These are phyloP conservation scores for Plenodomus biglobosus DNA, from an alignment of 2,329 filamentous ascomycete genomes.

Conservation along the genomic window DNA sequence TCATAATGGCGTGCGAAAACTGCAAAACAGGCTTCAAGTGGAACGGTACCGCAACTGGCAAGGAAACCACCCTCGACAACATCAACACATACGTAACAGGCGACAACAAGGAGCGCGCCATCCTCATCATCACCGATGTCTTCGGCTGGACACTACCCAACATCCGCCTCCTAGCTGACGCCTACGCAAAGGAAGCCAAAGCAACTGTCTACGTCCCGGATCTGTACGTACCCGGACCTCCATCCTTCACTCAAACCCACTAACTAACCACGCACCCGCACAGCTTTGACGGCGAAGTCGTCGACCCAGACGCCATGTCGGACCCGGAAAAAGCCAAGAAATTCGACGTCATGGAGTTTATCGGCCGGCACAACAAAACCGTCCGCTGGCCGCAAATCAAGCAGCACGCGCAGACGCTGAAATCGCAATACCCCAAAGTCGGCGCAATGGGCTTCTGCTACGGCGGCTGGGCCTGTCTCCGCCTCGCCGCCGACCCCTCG, in stretches of 20 bases:
- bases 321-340: slow-evolving; percentile 32
- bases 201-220: slow-evolving; percentile 53
- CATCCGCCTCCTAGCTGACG: slow-evolving; percentile 50
- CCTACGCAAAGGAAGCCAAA: slow-evolving; percentile 50
- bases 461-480: slow-evolving; percentile 45
- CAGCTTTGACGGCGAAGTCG: slow-evolving; percentile 39
- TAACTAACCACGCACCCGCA: background rate
- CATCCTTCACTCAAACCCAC: no score
- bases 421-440: slow-evolving; percentile 43
- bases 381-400: slow-evolving; percentile 45
- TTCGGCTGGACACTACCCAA: slow-evolving; percentile 54
- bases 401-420: slow-evolving; percentile 41
- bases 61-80: slow-evolving; percentile 42
- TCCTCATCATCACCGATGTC: slow-evolving; percentile 51
- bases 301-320: slow-evolving; percentile 26
- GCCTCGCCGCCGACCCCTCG: slow-evolving; percentile 34
- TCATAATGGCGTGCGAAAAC: slow-evolving; percentile 37
- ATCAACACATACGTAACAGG: slow-evolving; percentile 48
- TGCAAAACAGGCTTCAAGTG: slow-evolving; percentile 46
- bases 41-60: slow-evolving; percentile 43
- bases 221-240: slow-evolving; percentile 31
- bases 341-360: slow-evolving; percentile 47
- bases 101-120: slow-evolving; percentile 48
- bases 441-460: slow-evolving; percentile 55
- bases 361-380: slow-evolving; percentile 42